These are phyloP conservation scores for Neospermospora avenae DNA, from an alignment of 2,329 filamentous ascomycete species.

Conservation along the genomic window DNA sequence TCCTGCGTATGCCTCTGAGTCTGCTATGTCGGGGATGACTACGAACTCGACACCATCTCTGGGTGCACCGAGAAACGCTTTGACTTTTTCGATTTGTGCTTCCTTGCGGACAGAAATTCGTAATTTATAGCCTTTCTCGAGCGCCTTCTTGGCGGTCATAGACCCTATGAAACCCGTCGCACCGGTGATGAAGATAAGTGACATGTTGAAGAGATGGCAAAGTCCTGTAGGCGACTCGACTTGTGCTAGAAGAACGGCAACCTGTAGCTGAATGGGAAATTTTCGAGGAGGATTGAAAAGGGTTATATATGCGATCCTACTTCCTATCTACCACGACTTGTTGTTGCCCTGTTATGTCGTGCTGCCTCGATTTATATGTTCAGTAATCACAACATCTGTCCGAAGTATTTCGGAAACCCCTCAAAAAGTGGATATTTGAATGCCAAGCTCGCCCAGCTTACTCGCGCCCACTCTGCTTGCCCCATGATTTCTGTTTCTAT, in stretches of 20 bases:
- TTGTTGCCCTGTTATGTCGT: no score
- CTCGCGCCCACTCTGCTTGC: no score
- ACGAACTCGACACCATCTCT: slow-evolving; percentile 4
- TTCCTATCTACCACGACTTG: no score
- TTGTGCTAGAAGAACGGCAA: background rate
- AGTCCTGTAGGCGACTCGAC: background rate
- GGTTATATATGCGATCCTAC: no score
- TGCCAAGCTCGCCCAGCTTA: no score
- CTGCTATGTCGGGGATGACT: slow-evolving; percentile 17
- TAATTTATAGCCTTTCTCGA: slow-evolving; percentile 23
- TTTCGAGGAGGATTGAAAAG: no score
- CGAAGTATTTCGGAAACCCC: no score
- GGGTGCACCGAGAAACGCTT: slow-evolving; percentile 5
- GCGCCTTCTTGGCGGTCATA: slow-evolving; percentile 9
- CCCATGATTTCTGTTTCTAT: no score
- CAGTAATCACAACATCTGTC: no score
- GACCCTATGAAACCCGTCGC: slow-evolving; percentile 29
- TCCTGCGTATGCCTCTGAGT: slow-evolving; percentile 3
- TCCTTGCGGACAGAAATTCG: slow-evolving; percentile 25
- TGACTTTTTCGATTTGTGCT: slow-evolving; percentile 17
- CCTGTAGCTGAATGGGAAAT: background rate
- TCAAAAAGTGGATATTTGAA: no score
- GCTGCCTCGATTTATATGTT: no score
- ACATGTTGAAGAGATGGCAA: background rate
- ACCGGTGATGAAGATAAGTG: slow-evolving; percentile 26